Conservation (phyloP, 2,329 filamentous ascomycete species). For the Cryphonectria japonica region DNA sequence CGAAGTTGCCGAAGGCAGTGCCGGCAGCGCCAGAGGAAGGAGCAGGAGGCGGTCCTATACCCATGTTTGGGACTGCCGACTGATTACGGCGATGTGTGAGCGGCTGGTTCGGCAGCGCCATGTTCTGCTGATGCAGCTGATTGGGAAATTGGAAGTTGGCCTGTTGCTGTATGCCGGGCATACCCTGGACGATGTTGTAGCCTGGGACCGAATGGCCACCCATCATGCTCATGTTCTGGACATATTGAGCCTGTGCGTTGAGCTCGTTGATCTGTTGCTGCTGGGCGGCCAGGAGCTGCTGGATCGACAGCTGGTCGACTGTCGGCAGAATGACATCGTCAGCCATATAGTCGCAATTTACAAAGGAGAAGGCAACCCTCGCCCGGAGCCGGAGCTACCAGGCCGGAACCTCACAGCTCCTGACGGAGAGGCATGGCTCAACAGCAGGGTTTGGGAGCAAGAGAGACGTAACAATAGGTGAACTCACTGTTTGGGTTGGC, state of each 20-base stretch:
- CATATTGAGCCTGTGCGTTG: constrained; percentile 82
- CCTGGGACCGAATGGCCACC: constrained; percentile 75
- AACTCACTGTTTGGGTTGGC: constrained; percentile 66
- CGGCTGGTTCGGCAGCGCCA: constrained; percentile 77
- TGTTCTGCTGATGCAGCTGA: constrained; percentile 73
- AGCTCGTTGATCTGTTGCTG: constrained; percentile 88
- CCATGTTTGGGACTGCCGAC: constrained; percentile 91
- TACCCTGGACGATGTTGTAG: constrained; percentile 80
- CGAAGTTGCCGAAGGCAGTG: constrained; percentile 77
- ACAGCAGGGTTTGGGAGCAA: background rate
- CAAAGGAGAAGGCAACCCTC: background rate
- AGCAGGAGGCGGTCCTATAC: constrained; percentile 84
- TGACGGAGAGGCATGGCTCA: background rate
- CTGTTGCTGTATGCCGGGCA: constrained; percentile 78
- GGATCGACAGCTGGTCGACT: constrained; percentile 98
- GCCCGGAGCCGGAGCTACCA: background rate
- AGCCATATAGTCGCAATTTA: constrained; percentile 11
- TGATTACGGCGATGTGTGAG: constrained; percentile 95
- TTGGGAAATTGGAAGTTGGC: constrained; percentile 88
- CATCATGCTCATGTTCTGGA: constrained; percentile 96
- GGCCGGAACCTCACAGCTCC: background rate
- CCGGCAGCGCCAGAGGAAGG: constrained; percentile 90
- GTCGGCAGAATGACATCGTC: constrained; percentile 30
- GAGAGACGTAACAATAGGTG: constrained; percentile 12
- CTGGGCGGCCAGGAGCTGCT: constrained; percentile 49